Conservation (phyloP, 108 stramenopile genomes). For the Stephanodiscus triporus region DNA sequence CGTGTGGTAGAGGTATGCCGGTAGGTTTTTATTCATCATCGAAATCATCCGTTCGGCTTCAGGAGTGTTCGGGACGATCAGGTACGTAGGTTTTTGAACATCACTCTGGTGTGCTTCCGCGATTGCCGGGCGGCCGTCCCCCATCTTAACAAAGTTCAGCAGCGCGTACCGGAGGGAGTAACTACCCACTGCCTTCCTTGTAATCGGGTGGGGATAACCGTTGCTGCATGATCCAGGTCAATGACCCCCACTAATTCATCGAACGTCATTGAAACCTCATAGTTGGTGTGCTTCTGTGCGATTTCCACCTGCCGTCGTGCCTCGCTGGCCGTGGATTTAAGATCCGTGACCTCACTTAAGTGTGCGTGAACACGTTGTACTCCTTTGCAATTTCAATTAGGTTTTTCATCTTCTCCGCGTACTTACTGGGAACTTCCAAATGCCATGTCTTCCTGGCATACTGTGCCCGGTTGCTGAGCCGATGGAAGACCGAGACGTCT, state of each 20-base stretch:
- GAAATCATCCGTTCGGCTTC: not conserved
- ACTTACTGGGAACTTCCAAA: not conserved
- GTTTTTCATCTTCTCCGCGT: not conserved
- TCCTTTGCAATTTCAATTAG: not conserved
- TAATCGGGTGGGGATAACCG: too few relatives aligned
- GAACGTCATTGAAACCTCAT: not conserved
- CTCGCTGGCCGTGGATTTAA: not conserved
- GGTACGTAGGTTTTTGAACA: not conserved
- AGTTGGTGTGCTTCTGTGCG: not conserved
- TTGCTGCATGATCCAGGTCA: too few relatives aligned
- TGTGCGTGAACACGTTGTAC: not conserved
- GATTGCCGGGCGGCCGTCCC: not conserved
- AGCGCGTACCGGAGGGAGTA: too few relatives aligned
- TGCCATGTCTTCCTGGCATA: not conserved
- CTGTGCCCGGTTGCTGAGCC: not conserved
- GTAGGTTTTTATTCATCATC: constrained; percentile 7
- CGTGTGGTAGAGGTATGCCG: not conserved
- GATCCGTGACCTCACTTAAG: not conserved
- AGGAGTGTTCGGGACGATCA: not conserved
- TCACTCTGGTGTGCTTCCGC: not conserved
- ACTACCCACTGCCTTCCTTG: not conserved
- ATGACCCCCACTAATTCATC: not conserved
- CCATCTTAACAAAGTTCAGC: too few relatives aligned
- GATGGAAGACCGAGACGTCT: not conserved
- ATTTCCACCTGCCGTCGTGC: not conserved